Percentiles rank a stretch among this genome's conserved stretches.
These are phyloP conservation scores for Ceratobasidium papillatum DNA, from an alignment of 1,284 basidiomycete genomes.

Conservation along the genomic window DNA sequence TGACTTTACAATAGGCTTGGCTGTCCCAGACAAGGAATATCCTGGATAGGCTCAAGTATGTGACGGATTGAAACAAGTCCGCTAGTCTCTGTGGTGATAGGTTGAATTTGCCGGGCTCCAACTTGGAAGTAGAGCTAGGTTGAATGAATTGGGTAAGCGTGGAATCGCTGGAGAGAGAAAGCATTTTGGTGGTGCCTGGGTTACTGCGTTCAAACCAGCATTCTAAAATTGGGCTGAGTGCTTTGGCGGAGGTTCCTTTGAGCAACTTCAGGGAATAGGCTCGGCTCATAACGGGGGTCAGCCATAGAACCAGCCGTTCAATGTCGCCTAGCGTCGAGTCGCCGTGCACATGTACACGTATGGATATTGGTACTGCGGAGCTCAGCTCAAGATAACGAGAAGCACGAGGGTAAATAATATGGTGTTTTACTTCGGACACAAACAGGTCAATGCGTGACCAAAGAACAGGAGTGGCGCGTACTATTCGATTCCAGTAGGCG, in stretches of 20 bases:
- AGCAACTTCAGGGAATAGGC: neutral
- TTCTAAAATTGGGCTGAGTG: too few relatives aligned
- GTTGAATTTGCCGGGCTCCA: neutral
- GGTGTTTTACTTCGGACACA: neutral
- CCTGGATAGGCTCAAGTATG: neutral
- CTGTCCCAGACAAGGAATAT: neutral
- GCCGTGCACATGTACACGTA: neutral
- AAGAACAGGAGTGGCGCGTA: neutral
- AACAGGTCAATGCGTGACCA: slow-evolving; percentile 15
- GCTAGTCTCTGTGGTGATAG: neutral
- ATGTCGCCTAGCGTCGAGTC: neutral
- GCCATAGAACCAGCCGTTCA: neutral
- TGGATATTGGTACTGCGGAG: neutral
- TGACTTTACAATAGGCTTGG: neutral
- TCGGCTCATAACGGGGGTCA: neutral
- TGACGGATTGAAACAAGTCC: neutral
- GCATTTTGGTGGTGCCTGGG: too few relatives aligned
- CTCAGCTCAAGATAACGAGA: neutral
- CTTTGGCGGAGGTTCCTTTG: too few relatives aligned
- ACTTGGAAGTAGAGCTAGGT: too few relatives aligned
- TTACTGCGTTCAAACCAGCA: too few relatives aligned
- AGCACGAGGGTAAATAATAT: neutral
- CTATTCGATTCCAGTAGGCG: neutral
- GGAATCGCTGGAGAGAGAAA: too few relatives aligned
- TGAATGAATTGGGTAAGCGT: too few relatives aligned